Percentiles rank a stretch among this genome's conserved stretches.
Evolutionary conservation across 768 basidiomycete species (phyloP).

Genomic region (Chiua virens): DNA sequence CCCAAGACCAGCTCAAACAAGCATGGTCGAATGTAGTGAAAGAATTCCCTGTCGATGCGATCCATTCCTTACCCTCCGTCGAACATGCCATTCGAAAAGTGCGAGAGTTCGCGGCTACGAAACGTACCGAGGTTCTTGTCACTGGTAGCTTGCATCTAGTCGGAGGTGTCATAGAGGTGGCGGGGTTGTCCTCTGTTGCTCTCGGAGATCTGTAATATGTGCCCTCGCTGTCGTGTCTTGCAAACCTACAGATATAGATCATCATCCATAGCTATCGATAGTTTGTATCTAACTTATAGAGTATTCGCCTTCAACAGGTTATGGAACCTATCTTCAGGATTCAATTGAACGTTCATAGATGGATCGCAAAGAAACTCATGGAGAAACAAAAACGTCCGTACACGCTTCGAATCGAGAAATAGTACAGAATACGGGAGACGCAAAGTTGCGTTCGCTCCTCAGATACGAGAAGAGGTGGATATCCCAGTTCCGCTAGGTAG

Average conservation of each 20-base stretch:
- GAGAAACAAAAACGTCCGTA: neutral
- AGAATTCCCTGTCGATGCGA: constrained; percentile 53
- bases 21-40: constrained; percentile 72
- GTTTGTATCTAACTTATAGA: constrained; percentile 10
- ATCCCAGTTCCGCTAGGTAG: constrained; percentile 35
- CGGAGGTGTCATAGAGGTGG: constrained; percentile 91
- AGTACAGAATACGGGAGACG: neutral
- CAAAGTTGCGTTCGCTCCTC: neutral
- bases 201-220: constrained; percentile 40
- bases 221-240: neutral
- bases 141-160: constrained; percentile 92
- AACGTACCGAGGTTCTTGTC: constrained; percentile 66
- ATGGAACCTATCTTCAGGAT: neutral
- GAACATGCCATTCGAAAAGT: constrained; percentile 82
- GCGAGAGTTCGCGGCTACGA: constrained; percentile 38
- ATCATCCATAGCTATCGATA: constrained; percentile 2
- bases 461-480: neutral
- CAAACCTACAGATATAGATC: neutral
- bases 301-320: constrained; percentile 39
- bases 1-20: constrained; percentile 71
- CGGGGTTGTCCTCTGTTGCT: constrained; percentile 71
- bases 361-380: neutral
- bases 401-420: no score
- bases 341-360: neutral
- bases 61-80: constrained; percentile 84